Evolutionary conservation across 768 basidiomycete species (phyloP).

Genomic region (Trametes sanguinea): DNA sequence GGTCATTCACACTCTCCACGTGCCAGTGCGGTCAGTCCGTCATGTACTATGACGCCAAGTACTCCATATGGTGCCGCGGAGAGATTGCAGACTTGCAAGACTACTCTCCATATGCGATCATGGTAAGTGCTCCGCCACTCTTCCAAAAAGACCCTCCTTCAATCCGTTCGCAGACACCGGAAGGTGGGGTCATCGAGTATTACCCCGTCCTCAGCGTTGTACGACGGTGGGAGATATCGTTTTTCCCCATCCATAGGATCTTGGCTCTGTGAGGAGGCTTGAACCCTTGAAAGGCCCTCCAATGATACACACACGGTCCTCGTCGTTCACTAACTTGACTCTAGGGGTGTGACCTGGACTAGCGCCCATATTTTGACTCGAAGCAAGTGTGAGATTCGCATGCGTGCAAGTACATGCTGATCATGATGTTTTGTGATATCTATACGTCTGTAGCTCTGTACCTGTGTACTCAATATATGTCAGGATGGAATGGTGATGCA

Average conservation of each 20-base stretch:
- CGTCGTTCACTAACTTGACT: too few relatives aligned
- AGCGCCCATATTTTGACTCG: too few relatives aligned
- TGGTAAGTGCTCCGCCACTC: neutral
- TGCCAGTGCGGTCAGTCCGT: neutral
- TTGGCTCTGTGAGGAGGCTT: neutral
- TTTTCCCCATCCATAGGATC: neutral
- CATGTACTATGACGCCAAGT: neutral
- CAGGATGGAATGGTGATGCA: too few relatives aligned
- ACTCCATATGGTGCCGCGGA: neutral
- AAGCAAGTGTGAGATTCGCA: too few relatives aligned
- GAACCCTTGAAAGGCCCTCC: too few relatives aligned
- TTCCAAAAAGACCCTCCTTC: neutral
- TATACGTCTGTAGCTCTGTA: neutral
- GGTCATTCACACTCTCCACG: too few relatives aligned
- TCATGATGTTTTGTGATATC: neutral
- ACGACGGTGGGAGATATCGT: neutral
- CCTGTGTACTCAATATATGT: too few relatives aligned
- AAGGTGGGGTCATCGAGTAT: neutral
- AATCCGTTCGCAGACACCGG: neutral
- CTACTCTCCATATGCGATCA: neutral
- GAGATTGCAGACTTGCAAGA: neutral
- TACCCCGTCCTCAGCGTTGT: neutral
- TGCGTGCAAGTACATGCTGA: too few relatives aligned
- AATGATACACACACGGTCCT: too few relatives aligned
- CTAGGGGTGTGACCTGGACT: too few relatives aligned